Conservation (phyloP, 2,329 filamentous ascomycete species). For the Sphaerostilbella broomeana region DNA sequence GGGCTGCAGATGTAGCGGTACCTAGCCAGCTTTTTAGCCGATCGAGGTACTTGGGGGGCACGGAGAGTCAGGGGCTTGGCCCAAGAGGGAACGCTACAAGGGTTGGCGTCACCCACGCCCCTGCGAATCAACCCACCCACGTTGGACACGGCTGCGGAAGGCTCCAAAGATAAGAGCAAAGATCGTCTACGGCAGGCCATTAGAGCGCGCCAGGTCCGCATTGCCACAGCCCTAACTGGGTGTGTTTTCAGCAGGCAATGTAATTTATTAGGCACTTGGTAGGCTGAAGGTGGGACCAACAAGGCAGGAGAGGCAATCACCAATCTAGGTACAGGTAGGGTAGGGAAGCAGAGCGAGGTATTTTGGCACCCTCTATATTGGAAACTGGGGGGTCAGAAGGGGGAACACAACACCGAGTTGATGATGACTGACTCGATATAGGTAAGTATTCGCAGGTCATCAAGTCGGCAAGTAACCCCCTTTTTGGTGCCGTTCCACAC, state of each 20-base stretch:
- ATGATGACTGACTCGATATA: too few relatives aligned
- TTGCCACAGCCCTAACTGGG: conserved; percentile 12
- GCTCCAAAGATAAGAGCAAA: conserved; percentile 11
- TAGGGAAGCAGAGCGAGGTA: too few relatives aligned
- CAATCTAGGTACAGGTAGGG: too few relatives aligned
- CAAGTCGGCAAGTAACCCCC: too few relatives aligned
- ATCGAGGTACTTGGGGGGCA: background rate
- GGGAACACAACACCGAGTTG: too few relatives aligned
- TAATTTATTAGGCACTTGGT: background rate
- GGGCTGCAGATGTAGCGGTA: conserved; percentile 1
- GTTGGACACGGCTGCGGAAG: conserved; percentile 19
- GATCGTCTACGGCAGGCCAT: conserved; percentile 8
- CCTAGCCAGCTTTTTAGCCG: background rate
- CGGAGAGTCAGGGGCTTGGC: conserved; percentile 1
- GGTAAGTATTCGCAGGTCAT: too few relatives aligned
- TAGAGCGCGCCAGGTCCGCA: conserved; percentile 3
- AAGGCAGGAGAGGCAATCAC: too few relatives aligned
- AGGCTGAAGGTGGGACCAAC: too few relatives aligned
- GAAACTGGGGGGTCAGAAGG: too few relatives aligned
- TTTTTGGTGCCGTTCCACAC: too few relatives aligned
- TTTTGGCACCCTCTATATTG: too few relatives aligned
- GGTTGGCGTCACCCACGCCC: conserved; percentile 11
- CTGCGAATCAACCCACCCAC: conserved; percentile 30
- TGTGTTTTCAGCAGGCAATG: background rate
- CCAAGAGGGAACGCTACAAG: conserved; percentile 5